phyloP scores from a whole-genome alignment of 2,329 filamentous ascomycete species.

The Xenoacremonium recifei region DNA sequence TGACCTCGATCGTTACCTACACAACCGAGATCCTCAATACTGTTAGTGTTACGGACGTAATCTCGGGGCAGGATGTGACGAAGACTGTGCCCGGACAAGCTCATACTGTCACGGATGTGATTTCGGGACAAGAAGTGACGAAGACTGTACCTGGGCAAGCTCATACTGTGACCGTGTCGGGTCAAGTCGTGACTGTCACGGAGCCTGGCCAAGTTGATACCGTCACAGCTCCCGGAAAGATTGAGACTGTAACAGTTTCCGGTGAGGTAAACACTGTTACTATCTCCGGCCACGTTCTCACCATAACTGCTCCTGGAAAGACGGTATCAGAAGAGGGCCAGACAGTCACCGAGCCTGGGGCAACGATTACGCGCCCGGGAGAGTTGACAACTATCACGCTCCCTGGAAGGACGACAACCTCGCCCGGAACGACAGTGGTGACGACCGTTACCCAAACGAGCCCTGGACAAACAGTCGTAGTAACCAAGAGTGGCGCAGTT shows the following conservation, averaged over 20 bases:
- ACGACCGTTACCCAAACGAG: constrained; percentile 31
- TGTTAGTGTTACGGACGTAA: constrained; percentile 11
- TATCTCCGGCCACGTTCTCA: background rate
- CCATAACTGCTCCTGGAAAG: constrained; percentile 6
- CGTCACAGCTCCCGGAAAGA: constrained; percentile 23
- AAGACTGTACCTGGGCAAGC: constrained; percentile 13
- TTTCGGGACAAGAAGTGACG: constrained; percentile 14
- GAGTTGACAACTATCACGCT: constrained; percentile 21
- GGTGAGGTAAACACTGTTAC: background rate
- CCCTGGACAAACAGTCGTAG: constrained; percentile 28
- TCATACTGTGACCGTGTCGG: background rate
- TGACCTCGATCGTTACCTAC: background rate
- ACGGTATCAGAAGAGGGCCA: background rate
- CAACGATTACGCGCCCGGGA: constrained; percentile 2
- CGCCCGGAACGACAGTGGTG: constrained; percentile 29
- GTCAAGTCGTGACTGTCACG: constrained; percentile 1
- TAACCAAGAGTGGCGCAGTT: constrained; percentile 29
- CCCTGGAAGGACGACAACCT: constrained; percentile 22
- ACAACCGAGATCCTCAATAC: background rate
- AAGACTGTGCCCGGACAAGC: constrained; percentile 13
- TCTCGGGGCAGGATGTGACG: constrained; percentile 17
- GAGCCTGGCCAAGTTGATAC: constrained; percentile 11
- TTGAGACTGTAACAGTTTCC: constrained; percentile 22
- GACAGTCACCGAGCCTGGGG: background rate
- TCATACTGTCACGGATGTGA: background rate